phyloP scores from a whole-genome alignment of 441 rosid species.

The Aquilaria agallochum region DNA sequence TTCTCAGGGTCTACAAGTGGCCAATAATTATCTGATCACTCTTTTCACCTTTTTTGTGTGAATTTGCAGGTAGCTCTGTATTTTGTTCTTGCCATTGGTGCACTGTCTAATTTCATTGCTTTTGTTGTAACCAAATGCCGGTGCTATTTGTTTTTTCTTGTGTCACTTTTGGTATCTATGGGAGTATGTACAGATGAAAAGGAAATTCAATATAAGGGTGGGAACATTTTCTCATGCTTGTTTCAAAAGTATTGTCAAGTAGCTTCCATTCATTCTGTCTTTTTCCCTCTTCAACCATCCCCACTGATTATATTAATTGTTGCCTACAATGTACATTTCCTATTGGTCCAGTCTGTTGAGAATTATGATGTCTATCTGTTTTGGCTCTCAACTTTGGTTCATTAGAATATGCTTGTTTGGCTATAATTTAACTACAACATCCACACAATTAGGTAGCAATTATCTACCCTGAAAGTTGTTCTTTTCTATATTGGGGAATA shows the following conservation, averaged over 20 bases:
- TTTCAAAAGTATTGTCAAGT: too few species aligned
- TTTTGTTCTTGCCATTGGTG: conserved; percentile 42
- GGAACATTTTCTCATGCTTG: conserved; percentile 14
- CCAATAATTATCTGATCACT: too few species aligned
- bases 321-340: neutral
- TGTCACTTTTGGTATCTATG: conserved; percentile 42
- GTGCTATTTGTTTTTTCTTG: conserved; percentile 59
- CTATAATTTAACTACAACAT: too few species aligned
- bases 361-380: too few species aligned
- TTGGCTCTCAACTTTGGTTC: too few species aligned
- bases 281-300: too few species aligned
- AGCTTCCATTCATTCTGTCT: neutral
- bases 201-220: conserved; percentile 82
- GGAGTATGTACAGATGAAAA: conserved; percentile 59
- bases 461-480: too few species aligned
- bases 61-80: conserved; percentile 60
- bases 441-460: too few species aligned
- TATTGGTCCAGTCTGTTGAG: too few species aligned
- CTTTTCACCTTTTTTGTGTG: neutral
- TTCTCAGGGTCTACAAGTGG: too few species aligned
- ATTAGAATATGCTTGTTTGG: too few species aligned
- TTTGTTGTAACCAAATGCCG: conserved; percentile 49
- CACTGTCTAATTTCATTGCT: conserved; percentile 48
- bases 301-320: neutral
- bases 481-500: too few species aligned